phyloP scores from a whole-genome alignment of 805 yeast genomes.

The Wickerhamiella allomyrinae region DNA sequence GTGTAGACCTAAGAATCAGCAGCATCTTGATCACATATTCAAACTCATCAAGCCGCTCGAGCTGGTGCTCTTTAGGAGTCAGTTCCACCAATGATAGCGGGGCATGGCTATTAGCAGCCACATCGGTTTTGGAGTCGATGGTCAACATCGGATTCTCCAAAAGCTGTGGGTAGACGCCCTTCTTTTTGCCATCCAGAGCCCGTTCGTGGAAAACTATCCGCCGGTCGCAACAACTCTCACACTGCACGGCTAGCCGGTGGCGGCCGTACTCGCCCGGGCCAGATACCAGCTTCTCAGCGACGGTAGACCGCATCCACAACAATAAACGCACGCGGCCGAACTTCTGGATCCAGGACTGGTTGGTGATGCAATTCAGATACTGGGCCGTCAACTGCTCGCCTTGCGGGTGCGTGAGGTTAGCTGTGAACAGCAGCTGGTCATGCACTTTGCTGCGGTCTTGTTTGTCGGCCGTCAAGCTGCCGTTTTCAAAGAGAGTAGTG shows the following conservation, averaged over 20 bases:
- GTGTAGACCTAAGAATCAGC: conserved; percentile 33
- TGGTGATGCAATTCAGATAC: conserved; percentile 53
- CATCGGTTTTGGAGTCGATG: conserved; percentile 8
- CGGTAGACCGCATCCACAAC: conserved; percentile 45
- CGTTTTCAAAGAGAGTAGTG: conserved; percentile 31
- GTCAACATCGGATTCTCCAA: conserved; percentile 10
- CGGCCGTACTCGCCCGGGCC: conserved; percentile 38
- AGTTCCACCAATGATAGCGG: conserved; percentile 42
- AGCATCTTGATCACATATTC: conserved; percentile 55
- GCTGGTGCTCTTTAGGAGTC: conserved; percentile 30
- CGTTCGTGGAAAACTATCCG: conserved; percentile 20
- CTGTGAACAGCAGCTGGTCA: conserved; percentile 42
- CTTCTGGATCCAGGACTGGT: conserved; percentile 59
- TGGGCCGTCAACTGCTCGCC: conserved; percentile 64
- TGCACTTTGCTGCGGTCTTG: conserved; percentile 32
- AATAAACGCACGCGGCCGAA: conserved; percentile 67
- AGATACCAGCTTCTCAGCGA: conserved; percentile 51
- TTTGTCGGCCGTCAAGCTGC: conserved; percentile 29
- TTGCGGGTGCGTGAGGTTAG: conserved; percentile 39
- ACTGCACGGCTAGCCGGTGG: conserved; percentile 47
- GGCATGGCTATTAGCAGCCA: conserved; percentile 11
- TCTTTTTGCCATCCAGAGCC: neutral
- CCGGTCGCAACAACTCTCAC: conserved; percentile 49
- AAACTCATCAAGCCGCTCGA: conserved; percentile 39
- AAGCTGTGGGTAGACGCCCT: conserved; percentile 9